Percentiles rank a stretch among this genome's conserved stretches.
These are phyloP conservation scores for Eucalyptus rudis DNA, from an alignment of 345 rosid species.

Conservation along the genomic window DNA sequence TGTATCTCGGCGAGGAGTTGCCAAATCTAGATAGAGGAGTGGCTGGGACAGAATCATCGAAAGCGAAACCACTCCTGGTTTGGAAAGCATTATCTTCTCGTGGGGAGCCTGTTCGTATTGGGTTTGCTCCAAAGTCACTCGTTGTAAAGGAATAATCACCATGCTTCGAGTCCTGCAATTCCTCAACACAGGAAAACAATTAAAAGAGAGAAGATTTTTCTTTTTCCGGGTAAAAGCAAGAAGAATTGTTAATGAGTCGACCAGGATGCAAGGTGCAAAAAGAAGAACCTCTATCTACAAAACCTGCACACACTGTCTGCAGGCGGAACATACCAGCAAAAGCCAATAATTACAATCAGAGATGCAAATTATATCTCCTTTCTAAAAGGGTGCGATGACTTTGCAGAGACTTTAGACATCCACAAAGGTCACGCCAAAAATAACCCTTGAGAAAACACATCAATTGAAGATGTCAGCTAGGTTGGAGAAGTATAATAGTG, in stretches of 20 bases:
- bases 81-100: conserved; percentile 23
- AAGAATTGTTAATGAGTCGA: background rate
- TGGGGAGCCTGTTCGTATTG: conserved; percentile 53
- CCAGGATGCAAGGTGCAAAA: background rate
- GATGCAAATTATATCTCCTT: background rate
- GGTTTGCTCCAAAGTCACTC: conserved; percentile 41
- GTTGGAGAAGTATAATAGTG: background rate
- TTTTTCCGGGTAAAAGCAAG: background rate
- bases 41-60: conserved; percentile 88
- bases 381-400: background rate
- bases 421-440: background rate
- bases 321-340: background rate
- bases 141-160: conserved; percentile 37
- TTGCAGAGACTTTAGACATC: background rate
- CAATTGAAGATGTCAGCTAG: background rate
- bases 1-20: conserved; percentile 72
- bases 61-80: conserved; percentile 52
- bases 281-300: background rate
- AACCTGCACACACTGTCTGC: background rate
- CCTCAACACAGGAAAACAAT: background rate
- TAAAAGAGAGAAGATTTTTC: background rate
- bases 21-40: conserved; percentile 74
- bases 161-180: background rate
- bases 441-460: background rate
- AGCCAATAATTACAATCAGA: background rate